Percentiles rank a stretch among this genome's conserved stretches.
phyloP scores from a whole-genome alignment of 805 yeast species.

The Candida sphagnicola region DNA sequence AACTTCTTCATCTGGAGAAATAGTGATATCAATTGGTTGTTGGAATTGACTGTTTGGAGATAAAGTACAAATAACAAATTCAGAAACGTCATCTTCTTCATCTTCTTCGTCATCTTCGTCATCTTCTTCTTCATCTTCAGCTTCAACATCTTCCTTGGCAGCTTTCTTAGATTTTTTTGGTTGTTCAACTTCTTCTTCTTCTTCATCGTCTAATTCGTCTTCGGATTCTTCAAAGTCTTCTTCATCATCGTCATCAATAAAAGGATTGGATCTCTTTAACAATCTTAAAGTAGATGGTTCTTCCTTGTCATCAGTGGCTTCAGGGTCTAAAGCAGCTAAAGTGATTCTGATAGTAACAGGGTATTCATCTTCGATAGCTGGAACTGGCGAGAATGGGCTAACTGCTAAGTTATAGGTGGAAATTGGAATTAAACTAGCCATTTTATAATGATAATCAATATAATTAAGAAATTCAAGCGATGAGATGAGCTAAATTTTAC shows the following conservation, averaged over 20 bases:
- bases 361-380: constrained; percentile 79
- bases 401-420: constrained; percentile 84
- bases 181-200: constrained; percentile 40
- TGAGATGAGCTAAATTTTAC: constrained; percentile 9
- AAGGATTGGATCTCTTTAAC: constrained; percentile 59
- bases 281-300: constrained; percentile 89
- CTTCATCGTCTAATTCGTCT: constrained; percentile 43
- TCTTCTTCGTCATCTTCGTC: constrained; percentile 57
- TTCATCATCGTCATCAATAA: constrained; percentile 40
- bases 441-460: constrained; percentile 17
- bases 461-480: constrained; percentile 2
- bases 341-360: constrained; percentile 91
- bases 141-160: constrained; percentile 44
- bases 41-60: constrained; percentile 83
- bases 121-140: constrained; percentile 46
- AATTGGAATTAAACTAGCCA: constrained; percentile 77
- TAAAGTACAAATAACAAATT: constrained; percentile 82
- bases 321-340: constrained; percentile 94
- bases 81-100: constrained; percentile 75
- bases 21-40: constrained; percentile 86
- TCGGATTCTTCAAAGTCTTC: constrained; percentile 41
- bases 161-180: constrained; percentile 15
- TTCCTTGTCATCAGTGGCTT: constrained; percentile 71
- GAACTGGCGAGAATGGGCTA: constrained; percentile 82
- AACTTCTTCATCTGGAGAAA: constrained; percentile 91